phyloP scores from a whole-genome alignment of 129 eudicot species.

The Sambucus nigra region DNA sequence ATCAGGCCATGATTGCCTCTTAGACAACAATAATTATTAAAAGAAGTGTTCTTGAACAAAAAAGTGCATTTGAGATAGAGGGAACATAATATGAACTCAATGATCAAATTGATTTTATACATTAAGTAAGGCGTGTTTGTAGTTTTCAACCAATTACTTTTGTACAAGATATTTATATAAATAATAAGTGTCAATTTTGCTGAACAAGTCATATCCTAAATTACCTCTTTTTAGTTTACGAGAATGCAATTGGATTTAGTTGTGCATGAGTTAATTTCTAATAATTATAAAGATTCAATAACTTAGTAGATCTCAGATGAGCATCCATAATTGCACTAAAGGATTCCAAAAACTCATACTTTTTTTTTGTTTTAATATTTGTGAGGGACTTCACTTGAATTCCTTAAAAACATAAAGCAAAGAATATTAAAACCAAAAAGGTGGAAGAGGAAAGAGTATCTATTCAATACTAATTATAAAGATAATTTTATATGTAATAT shows the following conservation, averaged over 20 bases:
- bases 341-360: conserved; percentile 87
- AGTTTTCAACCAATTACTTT: background rate
- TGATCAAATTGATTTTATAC: too few relatives aligned
- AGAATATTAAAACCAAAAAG: conserved; percentile 21
- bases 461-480: background rate
- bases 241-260: conserved; percentile 1
- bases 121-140: background rate
- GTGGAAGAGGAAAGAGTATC: background rate
- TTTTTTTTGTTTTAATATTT: conserved; percentile 89
- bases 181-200: conserved; percentile 49
- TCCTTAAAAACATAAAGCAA: conserved; percentile 50
- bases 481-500: conserved; percentile 12
- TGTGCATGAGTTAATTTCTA: background rate
- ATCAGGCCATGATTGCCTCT: too few relatives aligned
- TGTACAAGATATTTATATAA: background rate
- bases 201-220: conserved; percentile 65
- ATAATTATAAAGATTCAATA: conserved; percentile 33
- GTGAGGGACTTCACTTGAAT: conserved; percentile 81
- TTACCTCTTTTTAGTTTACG: conserved; percentile 7
- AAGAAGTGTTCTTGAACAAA: too few relatives aligned
- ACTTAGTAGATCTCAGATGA: conserved; percentile 85
- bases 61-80: background rate
- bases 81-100: too few relatives aligned
- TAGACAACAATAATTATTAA: too few relatives aligned
- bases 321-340: conserved; percentile 99